Base-by-base conservation (phyloP, 495 filamentous ascomycete genomes). In the Daldinia concentrica region DNA sequence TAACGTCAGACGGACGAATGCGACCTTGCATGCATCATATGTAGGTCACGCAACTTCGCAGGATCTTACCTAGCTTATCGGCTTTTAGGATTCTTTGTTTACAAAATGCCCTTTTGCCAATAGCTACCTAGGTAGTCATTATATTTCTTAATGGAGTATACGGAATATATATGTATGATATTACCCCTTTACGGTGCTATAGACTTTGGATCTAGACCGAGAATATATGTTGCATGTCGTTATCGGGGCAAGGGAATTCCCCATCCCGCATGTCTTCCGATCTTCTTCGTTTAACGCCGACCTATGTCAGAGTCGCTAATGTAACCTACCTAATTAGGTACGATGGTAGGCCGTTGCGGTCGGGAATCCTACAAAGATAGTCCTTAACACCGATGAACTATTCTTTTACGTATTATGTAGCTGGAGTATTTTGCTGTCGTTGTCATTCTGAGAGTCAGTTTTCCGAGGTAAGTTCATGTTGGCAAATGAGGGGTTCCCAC, bases 271-370 rank as follows among this genome's bases (percentile, higher is more conserved):
- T 54, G 45, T 67, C 52, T 43, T 51, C 54, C 41, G 58, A 30
- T 51, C 45, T 57, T 57, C 27, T 27, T 29, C 24, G 41, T 67
- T 11, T 27, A 59, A 55, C 58, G 27, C 64, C 54, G 41, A 45
- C 34, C 34, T 36, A 64, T 22, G 63, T 52, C 43, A 30, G 58
- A 52, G 19, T 14, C 27, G 9, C 8, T 54, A 57, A 68, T 72
- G 69, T 45, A 30, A 72, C 69, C 64, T 72, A 72, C 69, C 64
- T 39, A 22, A 72, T 72, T 68, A 41, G 60, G 64, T 48, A 41
- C 15, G 26, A 50, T 48, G 26, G 17, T 22, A 27, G 48, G 58
- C 15, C n/a, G 37, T 61, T 50, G 27, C 60, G 60, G 14, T 60
- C 64, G 59, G 64, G 37, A 52, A 39, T 63, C 54, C 58, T 52